Conservation (phyloP, 305 asterid species). For the Rubia peregrina region DNA sequence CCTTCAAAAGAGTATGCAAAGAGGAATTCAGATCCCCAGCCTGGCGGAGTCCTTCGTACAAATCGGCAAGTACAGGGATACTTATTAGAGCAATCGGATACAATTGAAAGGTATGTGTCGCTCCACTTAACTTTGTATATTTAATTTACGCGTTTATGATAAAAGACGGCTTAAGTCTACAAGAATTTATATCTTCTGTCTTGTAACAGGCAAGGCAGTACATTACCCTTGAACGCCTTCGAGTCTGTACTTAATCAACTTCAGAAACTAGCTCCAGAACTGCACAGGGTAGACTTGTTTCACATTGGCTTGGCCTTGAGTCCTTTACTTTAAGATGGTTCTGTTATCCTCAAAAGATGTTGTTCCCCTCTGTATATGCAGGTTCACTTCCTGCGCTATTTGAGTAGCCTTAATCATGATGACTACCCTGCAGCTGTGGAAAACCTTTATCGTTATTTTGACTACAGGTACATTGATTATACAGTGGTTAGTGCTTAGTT, state of each 20-base stretch:
- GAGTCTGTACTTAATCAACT: conserved; percentile 67
- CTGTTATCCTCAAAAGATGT: conserved; percentile 1
- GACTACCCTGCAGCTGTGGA: conserved; percentile 84
- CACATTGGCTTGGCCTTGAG: neutral
- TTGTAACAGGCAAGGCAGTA: conserved; percentile 57
- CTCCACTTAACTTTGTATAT: neutral
- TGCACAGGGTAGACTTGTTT: conserved; percentile 54
- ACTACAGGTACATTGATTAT: conserved; percentile 61
- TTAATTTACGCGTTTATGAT: neutral
- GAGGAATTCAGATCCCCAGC: conserved; percentile 30
- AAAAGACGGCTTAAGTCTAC: neutral
- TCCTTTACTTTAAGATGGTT: neutral
- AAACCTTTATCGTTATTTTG: conserved; percentile 91
- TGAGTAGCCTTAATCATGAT: conserved; percentile 79
- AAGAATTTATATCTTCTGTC: neutral
- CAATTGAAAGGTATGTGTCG: conserved; percentile 59
- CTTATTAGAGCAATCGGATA: conserved; percentile 69
- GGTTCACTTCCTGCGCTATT: conserved; percentile 89
- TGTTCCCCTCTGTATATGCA: conserved; percentile 29
- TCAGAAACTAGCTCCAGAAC: conserved; percentile 80
- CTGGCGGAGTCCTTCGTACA: conserved; percentile 65
- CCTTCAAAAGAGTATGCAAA: conserved; percentile 32
- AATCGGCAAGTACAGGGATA: conserved; percentile 95
- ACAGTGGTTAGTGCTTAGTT: neutral
- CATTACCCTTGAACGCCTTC: conserved; percentile 62